phyloP scores from a whole-genome alignment of 805 yeast genomes.

The Middelhovenomyces tepae region DNA sequence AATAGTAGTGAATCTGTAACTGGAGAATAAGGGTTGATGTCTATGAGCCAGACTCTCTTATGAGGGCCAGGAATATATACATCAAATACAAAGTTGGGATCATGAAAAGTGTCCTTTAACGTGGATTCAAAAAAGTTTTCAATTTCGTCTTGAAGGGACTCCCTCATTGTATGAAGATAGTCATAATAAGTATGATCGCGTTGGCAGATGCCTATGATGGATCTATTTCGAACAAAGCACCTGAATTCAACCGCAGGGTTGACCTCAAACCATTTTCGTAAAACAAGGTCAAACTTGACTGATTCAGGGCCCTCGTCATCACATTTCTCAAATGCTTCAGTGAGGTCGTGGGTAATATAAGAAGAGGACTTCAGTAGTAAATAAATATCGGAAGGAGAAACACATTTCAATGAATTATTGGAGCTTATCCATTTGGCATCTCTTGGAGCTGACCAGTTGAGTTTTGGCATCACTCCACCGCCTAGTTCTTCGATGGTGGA shows the following conservation, averaged over 20 bases:
- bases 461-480: constrained; percentile 71
- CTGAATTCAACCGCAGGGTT: constrained; percentile 92
- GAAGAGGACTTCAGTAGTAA: constrained; percentile 77
- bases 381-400: constrained; percentile 64
- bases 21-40: constrained; percentile 77
- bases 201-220: constrained; percentile 68
- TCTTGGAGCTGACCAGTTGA: constrained; percentile 96
- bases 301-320: constrained; percentile 22
- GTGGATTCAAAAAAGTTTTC: constrained; percentile 45
- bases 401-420: constrained; percentile 66
- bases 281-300: constrained; percentile 49
- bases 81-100: constrained; percentile 60
- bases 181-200: constrained; percentile 79
- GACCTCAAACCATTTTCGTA: constrained; percentile 73
- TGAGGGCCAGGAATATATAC: constrained; percentile 74
- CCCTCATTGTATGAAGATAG: constrained; percentile 48
- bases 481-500: constrained; percentile 36
- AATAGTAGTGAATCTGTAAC: constrained; percentile 71
- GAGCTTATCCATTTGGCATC: constrained; percentile 91
- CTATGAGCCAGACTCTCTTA: constrained; percentile 58
- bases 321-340: constrained; percentile 54
- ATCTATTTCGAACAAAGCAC: constrained; percentile 60
- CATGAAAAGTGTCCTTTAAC: constrained; percentile 42
- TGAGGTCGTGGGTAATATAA: constrained; percentile 77
- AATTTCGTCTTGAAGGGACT: constrained; percentile 40